Conservation (phyloP, 148 eudicot species). For the Diospyros kaki region DNA sequence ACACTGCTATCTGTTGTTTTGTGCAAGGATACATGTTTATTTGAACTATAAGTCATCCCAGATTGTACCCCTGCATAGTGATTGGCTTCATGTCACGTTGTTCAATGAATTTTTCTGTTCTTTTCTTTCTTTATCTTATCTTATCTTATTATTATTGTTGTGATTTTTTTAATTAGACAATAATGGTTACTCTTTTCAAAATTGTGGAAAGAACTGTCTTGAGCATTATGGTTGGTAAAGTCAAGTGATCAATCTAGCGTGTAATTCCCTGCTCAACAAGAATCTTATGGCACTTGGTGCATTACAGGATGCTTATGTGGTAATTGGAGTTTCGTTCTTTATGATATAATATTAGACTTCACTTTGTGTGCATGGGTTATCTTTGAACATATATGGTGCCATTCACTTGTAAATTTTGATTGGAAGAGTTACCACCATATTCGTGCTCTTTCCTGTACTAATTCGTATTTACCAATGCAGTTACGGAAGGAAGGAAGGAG, state of each 20-base stretch:
- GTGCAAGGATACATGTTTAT: too few species aligned
- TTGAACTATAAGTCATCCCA: too few species aligned
- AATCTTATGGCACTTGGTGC: background rate
- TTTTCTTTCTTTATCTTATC: background rate
- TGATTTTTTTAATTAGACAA: too few species aligned
- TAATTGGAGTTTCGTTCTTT: background rate
- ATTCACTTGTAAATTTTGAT: background rate
- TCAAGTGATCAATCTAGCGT: background rate
- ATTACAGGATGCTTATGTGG: background rate
- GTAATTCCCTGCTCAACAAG: background rate
- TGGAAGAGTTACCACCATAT: background rate
- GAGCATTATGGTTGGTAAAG: background rate
- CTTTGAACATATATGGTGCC: background rate
- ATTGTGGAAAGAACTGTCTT: too few species aligned
- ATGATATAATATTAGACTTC: background rate
- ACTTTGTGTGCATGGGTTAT: background rate
- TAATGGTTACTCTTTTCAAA: too few species aligned
- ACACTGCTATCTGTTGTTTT: too few species aligned
- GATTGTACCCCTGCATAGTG: too few species aligned
- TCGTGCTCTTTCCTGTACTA: background rate
- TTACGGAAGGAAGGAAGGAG: conserved; percentile 91
- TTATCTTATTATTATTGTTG: background rate
- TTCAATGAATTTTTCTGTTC: too few species aligned
- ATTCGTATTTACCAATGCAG: conserved; percentile 31
- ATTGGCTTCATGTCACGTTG: too few species aligned